Conservation (phyloP, 2,329 filamentous ascomycete genomes). For the Cercospora berteroae region DNA sequence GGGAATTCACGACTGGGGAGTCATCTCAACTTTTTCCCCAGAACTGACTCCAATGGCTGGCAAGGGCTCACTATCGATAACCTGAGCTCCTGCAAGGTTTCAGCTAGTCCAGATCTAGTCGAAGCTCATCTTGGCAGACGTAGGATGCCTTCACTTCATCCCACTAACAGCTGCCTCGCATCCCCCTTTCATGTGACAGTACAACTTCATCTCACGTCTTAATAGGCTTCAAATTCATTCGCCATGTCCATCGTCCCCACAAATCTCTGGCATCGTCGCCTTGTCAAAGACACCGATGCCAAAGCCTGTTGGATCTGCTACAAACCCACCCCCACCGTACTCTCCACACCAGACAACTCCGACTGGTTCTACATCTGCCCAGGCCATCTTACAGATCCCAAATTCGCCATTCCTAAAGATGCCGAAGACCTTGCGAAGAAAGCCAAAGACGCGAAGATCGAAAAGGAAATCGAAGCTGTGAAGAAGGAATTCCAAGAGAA, state of each 20-base stretch:
- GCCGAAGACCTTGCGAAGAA: constrained; percentile 59
- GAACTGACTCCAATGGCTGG: not conserved
- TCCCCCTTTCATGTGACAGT: constrained; percentile 8
- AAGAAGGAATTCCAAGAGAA: constrained; percentile 54
- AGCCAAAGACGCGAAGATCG: constrained; percentile 53
- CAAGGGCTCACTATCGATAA: not conserved
- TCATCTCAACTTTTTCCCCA: constrained; percentile 11
- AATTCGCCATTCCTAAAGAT: constrained; percentile 73
- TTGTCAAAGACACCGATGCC: constrained; percentile 77
- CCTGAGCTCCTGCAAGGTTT: not conserved
- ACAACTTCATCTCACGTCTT: not conserved
- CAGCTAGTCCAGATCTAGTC: not conserved
- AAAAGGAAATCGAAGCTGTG: constrained; percentile 49
- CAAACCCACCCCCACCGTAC: constrained; percentile 80
- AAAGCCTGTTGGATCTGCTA: constrained; percentile 90
- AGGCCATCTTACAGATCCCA: constrained; percentile 74
- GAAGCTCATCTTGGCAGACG: constrained; percentile 1
- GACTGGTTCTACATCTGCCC: constrained; percentile 85
- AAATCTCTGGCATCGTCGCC: constrained; percentile 82
- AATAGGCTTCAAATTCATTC: not conserved
- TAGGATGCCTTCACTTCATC: constrained; percentile 4
- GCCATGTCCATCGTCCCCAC: constrained; percentile 61
- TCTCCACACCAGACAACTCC: constrained; percentile 88
- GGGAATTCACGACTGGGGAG: not conserved
- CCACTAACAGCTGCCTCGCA: constrained; percentile 14